A percentile compares a stretch with the other conserved stretches of the same genome.
These are phyloP conservation scores for Gossypium laxum DNA, from an alignment of 441 rosid species.

Conservation along the genomic window DNA sequence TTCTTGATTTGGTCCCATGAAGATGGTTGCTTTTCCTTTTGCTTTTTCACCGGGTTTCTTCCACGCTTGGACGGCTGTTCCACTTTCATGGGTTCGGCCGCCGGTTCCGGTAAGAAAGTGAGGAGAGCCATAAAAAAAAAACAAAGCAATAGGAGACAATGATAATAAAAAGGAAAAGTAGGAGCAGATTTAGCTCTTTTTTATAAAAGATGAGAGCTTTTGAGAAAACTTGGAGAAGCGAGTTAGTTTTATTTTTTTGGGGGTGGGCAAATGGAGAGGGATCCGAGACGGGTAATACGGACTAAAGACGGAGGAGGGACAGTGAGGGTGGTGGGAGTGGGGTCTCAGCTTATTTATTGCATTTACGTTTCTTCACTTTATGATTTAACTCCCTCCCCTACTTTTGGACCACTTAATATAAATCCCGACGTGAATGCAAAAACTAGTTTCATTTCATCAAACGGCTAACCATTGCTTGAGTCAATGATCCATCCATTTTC, in stretches of 20 bases:
- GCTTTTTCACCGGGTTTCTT: slow-evolving; percentile 23
- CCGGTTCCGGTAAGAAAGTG: slow-evolving; percentile 45
- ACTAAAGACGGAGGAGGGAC: slow-evolving; percentile 20
- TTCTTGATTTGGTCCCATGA: slow-evolving; percentile 97
- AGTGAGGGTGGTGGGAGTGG: slow-evolving; percentile 32
- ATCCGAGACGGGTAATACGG: slow-evolving; percentile 45
- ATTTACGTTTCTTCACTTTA: slow-evolving; percentile 2
- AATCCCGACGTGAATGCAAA: not conserved
- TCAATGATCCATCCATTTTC: not conserved
- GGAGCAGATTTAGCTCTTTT: slow-evolving; percentile 10
- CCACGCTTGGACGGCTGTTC: slow-evolving; percentile 20
- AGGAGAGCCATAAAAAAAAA: slow-evolving; percentile 46
- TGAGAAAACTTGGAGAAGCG: slow-evolving; percentile 4
- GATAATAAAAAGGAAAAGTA: not conserved
- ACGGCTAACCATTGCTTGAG: not conserved
- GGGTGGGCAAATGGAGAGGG: slow-evolving; percentile 29
- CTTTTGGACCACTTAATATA: slow-evolving; percentile 1
- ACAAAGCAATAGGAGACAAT: not conserved
- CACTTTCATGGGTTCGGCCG: slow-evolving; percentile 23
- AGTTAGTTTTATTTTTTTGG: not conserved
- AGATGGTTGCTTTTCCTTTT: slow-evolving; percentile 40
- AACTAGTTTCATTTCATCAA: not conserved
- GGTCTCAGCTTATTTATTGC: slow-evolving; percentile 22
- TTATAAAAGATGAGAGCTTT: slow-evolving; percentile 21
- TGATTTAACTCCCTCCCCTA: not conserved